phyloP scores from a whole-genome alignment of 495 filamentous ascomycete species.

The Ramalina intermedia region DNA sequence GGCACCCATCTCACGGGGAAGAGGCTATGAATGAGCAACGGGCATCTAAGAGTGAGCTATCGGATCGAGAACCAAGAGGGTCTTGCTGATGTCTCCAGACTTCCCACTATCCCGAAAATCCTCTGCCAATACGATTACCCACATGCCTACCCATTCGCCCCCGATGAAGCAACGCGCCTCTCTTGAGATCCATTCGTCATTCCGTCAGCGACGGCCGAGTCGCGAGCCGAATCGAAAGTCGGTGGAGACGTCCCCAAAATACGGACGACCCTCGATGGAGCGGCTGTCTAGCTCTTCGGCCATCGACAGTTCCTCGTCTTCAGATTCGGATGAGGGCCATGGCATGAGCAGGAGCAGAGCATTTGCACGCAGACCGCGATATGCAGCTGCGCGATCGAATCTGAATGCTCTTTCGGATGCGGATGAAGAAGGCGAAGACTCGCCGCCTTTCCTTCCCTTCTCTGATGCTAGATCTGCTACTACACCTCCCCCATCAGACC shows the following conservation, averaged over 20 bases:
- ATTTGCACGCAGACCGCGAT: conserved; percentile 44
- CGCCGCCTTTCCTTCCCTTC: conserved; percentile 65
- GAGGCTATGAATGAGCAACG: neutral
- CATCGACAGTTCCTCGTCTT: conserved; percentile 28
- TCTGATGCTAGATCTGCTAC: conserved; percentile 15
- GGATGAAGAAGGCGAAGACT: conserved; percentile 44
- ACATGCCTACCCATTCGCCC: conserved; percentile 17
- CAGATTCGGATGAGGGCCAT: conserved; percentile 24
- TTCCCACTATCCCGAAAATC: conserved; percentile 26
- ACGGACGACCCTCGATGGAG: conserved; percentile 9
- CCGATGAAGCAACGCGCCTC: conserved; percentile 2
- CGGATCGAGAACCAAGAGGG: no score
- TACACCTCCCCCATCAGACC: conserved; percentile 26
- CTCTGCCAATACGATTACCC: conserved; percentile 30
- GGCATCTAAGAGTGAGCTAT: conserved; percentile 1
- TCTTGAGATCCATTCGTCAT: conserved; percentile 1
- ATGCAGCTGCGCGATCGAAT: conserved; percentile 20
- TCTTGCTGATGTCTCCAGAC: conserved; percentile 3
- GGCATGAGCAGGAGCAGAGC: conserved; percentile 20
- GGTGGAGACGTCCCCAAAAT: conserved; percentile 4
- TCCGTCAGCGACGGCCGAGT: conserved; percentile 5
- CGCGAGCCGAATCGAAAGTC: conserved; percentile 7
- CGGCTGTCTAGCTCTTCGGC: conserved; percentile 16
- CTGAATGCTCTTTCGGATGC: conserved; percentile 31
- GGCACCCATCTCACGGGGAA: conserved; percentile 20